Percentiles rank a stretch among this genome's conserved stretches.
phyloP scores from a whole-genome alignment of 257 asterid genomes.

The Nicotiana knightiana region DNA sequence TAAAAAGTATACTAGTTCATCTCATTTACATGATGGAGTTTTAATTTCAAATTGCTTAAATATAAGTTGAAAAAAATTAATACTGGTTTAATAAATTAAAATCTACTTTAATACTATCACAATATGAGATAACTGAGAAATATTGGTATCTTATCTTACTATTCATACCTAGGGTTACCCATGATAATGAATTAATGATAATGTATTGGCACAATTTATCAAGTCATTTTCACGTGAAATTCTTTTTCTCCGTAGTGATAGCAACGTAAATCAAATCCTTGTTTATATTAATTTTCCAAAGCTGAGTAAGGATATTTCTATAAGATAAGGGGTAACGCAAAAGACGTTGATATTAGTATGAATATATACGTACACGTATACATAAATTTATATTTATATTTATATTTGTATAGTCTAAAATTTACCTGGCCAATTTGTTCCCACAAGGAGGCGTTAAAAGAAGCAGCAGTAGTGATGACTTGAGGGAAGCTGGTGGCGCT shows the following conservation, averaged over 20 bases:
- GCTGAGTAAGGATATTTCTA: neutral
- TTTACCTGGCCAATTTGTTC: constrained; percentile 75
- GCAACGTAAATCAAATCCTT: neutral
- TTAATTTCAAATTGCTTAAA: neutral
- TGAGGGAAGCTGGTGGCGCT: constrained; percentile 93
- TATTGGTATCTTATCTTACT: neutral
- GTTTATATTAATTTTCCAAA: neutral
- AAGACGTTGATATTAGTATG: neutral
- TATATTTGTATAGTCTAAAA: neutral
- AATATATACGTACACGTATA: neutral
- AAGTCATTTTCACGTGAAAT: neutral
- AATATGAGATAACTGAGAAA: neutral
- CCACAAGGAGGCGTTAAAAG: constrained; percentile 77
- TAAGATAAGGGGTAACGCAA: neutral
- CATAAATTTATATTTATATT: neutral
- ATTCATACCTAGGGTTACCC: neutral
- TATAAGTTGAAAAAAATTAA: neutral
- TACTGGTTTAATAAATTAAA: neutral
- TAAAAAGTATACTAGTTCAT: neutral
- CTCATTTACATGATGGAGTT: neutral
- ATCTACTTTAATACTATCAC: neutral
- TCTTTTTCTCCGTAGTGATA: neutral
- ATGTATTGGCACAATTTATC: neutral
- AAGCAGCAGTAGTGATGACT: constrained; percentile 80
- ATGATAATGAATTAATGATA: no score